These are phyloP conservation scores for Pichia nakasei DNA, from an alignment of 805 yeast species.

Conservation along the genomic window DNA sequence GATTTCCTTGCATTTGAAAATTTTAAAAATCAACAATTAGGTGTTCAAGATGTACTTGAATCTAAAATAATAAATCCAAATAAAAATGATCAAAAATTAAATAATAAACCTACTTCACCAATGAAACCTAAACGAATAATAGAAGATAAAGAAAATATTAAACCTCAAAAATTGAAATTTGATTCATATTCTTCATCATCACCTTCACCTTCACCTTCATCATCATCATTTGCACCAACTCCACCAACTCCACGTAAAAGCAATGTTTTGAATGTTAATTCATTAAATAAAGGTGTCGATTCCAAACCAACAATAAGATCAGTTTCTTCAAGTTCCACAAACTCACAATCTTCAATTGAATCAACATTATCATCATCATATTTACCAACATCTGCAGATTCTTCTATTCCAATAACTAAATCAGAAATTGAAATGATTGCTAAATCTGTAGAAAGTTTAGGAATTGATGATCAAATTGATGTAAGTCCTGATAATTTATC, in stretches of 20 bases:
- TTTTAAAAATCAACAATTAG: constrained; percentile 12
- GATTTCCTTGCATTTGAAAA: constrained; percentile 21
- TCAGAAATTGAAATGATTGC: constrained; percentile 5
- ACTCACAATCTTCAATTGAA: neutral
- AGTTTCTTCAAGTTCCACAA: neutral
- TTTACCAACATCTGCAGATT: constrained; percentile 1
- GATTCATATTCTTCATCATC: constrained; percentile 9
- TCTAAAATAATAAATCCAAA: constrained; percentile 1
- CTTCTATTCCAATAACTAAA: constrained; percentile 3
- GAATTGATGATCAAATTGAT: constrained; percentile 1
- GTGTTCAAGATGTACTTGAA: constrained; percentile 4
- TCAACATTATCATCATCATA: constrained; percentile 4
- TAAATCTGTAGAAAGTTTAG: constrained; percentile 2
- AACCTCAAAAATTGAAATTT: neutral
- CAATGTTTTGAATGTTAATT: constrained; percentile 3
- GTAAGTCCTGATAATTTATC: neutral
- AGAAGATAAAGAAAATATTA: neutral
- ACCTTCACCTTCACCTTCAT: constrained; percentile 11
- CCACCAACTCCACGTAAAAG: constrained; percentile 18
- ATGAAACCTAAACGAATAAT: constrained; percentile 1
- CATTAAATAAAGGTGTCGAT: neutral
- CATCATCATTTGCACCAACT: neutral
- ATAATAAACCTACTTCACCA: constrained; percentile 1
- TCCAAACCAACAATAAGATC: constrained; percentile 4
- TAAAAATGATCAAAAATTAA: neutral